Base-by-base conservation (phyloP, 805 yeast species). In the Candida andamanensis region DNA sequence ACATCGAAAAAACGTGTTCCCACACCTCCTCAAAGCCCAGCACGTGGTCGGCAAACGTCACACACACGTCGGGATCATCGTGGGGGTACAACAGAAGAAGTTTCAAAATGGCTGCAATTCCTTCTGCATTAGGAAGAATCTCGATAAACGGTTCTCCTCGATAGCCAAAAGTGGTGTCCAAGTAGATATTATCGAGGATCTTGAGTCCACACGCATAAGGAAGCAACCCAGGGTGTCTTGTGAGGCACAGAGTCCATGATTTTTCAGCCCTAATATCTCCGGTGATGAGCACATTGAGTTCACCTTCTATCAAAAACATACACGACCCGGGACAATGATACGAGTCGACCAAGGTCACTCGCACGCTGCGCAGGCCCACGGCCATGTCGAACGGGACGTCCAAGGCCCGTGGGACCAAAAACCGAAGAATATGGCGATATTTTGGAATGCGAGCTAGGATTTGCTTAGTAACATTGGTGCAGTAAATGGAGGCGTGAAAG, bases 291-390 rank as follows among this genome's bases (percentile, higher is more conserved):
- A 76, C 67, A 0, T 73, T 47, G 14, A 37, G 30, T 4, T 7
- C 29, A 11, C 51, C 51, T 37, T 70, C 71, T 2, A 77, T 35
- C 17, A 77, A 57, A 35, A 72, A 69, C 77, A 76, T 72, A 2
- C 63, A 59, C 3, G 79, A 62, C 3, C 82, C 83, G 9, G 79
- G 74, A 44, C 83, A 77, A 42, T 77, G 84, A 44, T 75, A 64
- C 1, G 77, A 65, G 5, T 65, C 65, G 2, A 77, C 56, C 17
- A 69, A 44, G 1, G 75, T 67, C 2, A 76, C 50, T 5, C 33
- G 46, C 5, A 74, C 30, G 1, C 18, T 15, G 1, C 32, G 25
- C 5, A 29, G 43, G 21, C 39, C 46, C 14, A 44, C 39, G 5
- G 33, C 38, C 11, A 56, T 36, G 10, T 40, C 37, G n/a, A 47